Percentiles rank a stretch among this genome's conserved stretches.
Conservation (phyloP, 495 filamentous ascomycete species). For the Talaromyces proteolyticus region DNA sequence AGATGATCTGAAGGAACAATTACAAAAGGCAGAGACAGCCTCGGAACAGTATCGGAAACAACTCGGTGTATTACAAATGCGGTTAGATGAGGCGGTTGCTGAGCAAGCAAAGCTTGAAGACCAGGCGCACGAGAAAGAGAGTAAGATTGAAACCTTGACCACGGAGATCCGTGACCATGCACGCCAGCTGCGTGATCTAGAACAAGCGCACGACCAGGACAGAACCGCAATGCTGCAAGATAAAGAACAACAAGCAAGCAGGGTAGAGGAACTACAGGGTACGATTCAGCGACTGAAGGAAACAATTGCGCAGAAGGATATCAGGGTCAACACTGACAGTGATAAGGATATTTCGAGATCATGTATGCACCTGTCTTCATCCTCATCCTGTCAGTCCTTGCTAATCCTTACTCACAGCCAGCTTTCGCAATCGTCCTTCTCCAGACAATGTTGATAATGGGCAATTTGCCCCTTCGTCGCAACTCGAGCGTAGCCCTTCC, state of each 20-base stretch:
- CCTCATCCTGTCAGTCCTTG: slow-evolving; percentile 4
- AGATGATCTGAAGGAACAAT: slow-evolving; percentile 75
- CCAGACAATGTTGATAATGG: slow-evolving; percentile 49
- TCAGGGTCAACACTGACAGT: slow-evolving; percentile 52
- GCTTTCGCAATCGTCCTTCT: slow-evolving; percentile 45
- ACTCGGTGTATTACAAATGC: slow-evolving; percentile 73
- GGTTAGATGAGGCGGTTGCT: slow-evolving; percentile 75
- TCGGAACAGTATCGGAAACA: slow-evolving; percentile 82
- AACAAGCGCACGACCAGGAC: slow-evolving; percentile 85
- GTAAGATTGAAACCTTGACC: slow-evolving; percentile 70
- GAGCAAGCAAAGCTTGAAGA: slow-evolving; percentile 88
- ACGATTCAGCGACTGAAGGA: slow-evolving; percentile 90
- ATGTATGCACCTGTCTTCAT: slow-evolving; percentile 45
- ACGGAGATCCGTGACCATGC: slow-evolving; percentile 73
- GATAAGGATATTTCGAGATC: slow-evolving; percentile 59
- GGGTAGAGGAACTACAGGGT: slow-evolving; percentile 82
- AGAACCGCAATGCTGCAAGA: slow-evolving; percentile 82
- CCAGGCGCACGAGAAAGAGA: slow-evolving; percentile 72
- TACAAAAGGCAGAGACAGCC: slow-evolving; percentile 71
- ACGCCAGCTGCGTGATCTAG: slow-evolving; percentile 79
- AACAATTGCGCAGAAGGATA: slow-evolving; percentile 65
- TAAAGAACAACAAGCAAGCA: slow-evolving; percentile 76
- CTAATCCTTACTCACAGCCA: slow-evolving; percentile 40
- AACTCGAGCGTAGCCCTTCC: slow-evolving; percentile 73
- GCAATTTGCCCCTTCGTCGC: slow-evolving; percentile 84